Evolutionary conservation across 768 basidiomycete genomes (phyloP), one percentile per base, ranked within the genome.

Genomic region (Auricularia heimuer): DNA sequence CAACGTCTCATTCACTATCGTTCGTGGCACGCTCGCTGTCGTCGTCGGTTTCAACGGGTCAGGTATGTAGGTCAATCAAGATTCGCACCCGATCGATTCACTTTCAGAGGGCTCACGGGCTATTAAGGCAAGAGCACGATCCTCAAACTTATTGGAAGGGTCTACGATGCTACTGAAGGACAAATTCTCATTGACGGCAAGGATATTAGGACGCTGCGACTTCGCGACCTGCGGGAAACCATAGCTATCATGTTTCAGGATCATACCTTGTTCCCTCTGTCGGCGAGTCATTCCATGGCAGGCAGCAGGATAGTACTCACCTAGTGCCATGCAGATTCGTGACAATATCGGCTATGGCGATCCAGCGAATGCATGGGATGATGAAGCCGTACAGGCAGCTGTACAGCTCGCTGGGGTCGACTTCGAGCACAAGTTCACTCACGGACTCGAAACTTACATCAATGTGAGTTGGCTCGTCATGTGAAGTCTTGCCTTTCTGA

Each of bases 11-110:
- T 92, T 92, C 75, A 88, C 81, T 71, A 82, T 92, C 21, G 75
- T 77, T 47, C 78, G 78, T 60, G 90, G 90, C 0, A 87, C 90
- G 67, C 81, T 92, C 61, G 91, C 90, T 71, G 90, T 90, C 44
- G 86, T 92, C 47, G 88, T 92, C 1, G 90, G 90, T 3, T 79
- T 79, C 39, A 92, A 92, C 66, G 90, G 90, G 4, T 89, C 87
- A 0, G 90, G 78, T 68, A 37, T 18, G 39, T 42, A 21, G 21
- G 7, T 10, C 8, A 12, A 33, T 62, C 44, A 36, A 16, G 4
- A 6, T 51, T 51, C 10, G 39, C 18, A 4, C 16, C 3, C 36
- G 36, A 33, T 21, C 39, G n/a, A 18, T 16, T 42, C 33, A 4
- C 10, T 45, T 10, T 18, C 11, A 11, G 44, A 45, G 10, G 2